Evolutionary conservation across 129 eudicot species (phyloP).

Genomic region (Chrysanthemum seticuspe): DNA sequence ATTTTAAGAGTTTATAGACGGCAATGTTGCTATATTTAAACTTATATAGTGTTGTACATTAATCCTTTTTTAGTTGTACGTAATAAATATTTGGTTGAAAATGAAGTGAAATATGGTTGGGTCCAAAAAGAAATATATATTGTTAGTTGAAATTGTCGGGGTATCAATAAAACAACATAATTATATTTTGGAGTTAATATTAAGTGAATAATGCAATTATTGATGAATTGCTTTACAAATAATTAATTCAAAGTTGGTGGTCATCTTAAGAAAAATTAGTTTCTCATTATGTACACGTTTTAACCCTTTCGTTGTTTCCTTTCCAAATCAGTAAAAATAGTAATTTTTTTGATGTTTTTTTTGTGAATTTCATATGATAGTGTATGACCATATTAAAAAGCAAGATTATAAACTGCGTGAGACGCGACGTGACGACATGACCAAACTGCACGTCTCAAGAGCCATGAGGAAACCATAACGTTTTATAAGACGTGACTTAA

Average conservation of each 20-base stretch:
- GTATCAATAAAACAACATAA: slow-evolving; percentile 25
- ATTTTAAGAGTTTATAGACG: background rate
- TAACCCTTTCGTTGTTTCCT: too few relatives aligned
- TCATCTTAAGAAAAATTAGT: background rate
- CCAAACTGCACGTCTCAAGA: too few relatives aligned
- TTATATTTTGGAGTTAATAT: slow-evolving; percentile 29
- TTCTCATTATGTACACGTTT: too few relatives aligned
- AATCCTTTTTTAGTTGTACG: background rate
- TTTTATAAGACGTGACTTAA: too few relatives aligned
- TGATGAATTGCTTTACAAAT: slow-evolving; percentile 16
- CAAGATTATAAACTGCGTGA: too few relatives aligned
- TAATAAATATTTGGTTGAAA: background rate
- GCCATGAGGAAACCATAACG: too few relatives aligned
- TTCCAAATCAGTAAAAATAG: too few relatives aligned
- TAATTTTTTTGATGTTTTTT: too few relatives aligned
- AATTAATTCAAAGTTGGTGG: slow-evolving; percentile 8
- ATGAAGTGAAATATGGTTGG: slow-evolving; percentile 11
- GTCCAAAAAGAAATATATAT: slow-evolving; percentile 14
- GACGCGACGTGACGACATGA: too few relatives aligned
- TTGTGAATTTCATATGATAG: too few relatives aligned
- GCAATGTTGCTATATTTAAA: background rate
- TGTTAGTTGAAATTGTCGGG: slow-evolving; percentile 27
- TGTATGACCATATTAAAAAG: too few relatives aligned
- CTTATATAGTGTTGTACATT: too few relatives aligned
- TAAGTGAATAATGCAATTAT: slow-evolving; percentile 22